Base-by-base conservation (phyloP, 805 yeast species). In the Spathaspora boniae region DNA sequence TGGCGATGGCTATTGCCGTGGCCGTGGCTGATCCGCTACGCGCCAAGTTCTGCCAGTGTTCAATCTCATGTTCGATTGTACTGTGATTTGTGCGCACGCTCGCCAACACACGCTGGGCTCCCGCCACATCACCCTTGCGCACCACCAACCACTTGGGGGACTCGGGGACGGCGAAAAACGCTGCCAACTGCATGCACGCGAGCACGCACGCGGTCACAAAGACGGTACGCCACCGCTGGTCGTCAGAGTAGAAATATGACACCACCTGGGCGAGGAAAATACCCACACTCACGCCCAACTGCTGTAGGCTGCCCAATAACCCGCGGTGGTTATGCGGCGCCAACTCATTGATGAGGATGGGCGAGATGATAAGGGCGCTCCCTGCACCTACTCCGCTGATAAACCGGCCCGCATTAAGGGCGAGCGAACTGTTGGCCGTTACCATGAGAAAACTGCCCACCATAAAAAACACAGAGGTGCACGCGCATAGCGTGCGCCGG, bases 81-180 rank as follows among this genome's bases (percentile, higher is more conserved):
- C 41, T 38, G 24, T 47, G 42, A 37, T 61, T 56, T n/a, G 67
- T 51, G 16, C 70, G 41, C 30, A 62, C 46, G 7, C 38, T 42
- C 16, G 43, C 47, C 23, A 66, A 46, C 17, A 64, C 55, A 2
- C 32, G 20, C 2, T 53, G 49, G 3, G 72, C 72, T 6, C 39
- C 36, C 11, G 37, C 16, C 2, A 55, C 48, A 34, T 65, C 62
- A 12, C 56, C 57, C 9, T 48, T 42, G 22, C 50, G 47, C 31
- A 58, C 41, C n/a, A 66, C 48, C 11, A 65, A 45, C 72, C 72
- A 67, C 45, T 65, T 66, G 3, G 72, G 72, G 17, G 67, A 60
- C 42, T 67, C 72, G 2, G 51, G 51, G 3, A 58, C 56, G 5
- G 67, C 52, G 44, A 61, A 61, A n/a, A 64, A 42, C 16, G 56